Evolutionary conservation across 2,329 filamentous ascomycete species (phyloP).

Genomic region (Aphanoascus verrucosus): DNA sequence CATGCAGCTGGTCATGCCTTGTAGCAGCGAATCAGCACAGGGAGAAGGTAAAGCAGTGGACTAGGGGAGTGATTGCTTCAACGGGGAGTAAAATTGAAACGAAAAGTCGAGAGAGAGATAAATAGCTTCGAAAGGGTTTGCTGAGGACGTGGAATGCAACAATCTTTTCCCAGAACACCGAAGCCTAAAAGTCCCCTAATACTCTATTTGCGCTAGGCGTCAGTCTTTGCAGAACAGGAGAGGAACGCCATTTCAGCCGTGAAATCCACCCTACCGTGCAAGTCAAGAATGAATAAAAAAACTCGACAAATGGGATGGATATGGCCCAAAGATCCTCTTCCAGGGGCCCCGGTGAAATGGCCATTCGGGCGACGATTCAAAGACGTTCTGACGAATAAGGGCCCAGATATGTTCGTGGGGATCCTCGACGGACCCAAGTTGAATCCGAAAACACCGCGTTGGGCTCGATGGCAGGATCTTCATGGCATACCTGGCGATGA

Average conservation of each 20-base stretch:
- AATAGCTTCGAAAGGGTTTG: background rate
- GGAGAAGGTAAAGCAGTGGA: background rate
- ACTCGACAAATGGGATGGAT: conserved; percentile 22
- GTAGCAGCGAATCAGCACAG: background rate
- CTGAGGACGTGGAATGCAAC: too few relatives aligned
- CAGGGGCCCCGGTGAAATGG: conserved; percentile 26
- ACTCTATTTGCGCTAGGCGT: background rate
- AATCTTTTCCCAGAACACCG: background rate
- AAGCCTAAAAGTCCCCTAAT: background rate
- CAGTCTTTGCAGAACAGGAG: background rate
- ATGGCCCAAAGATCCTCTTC: conserved; percentile 32
- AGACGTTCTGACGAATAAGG: conserved; percentile 31
- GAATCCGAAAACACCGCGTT: conserved; percentile 12
- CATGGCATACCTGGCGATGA: conserved; percentile 13
- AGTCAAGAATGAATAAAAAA: background rate
- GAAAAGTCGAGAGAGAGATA: background rate
- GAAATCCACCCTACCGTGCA: background rate
- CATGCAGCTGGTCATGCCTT: background rate
- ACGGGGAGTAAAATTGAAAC: background rate
- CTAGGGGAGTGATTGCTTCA: background rate
- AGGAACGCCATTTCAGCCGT: background rate
- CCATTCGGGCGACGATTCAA: conserved; percentile 24
- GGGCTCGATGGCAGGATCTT: conserved; percentile 17
- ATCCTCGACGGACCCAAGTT: conserved; percentile 15
- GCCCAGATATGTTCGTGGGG: conserved; percentile 36